Conservation (phyloP, 2,329 filamentous ascomycete genomes). For the Mariannaea elegans region DNA sequence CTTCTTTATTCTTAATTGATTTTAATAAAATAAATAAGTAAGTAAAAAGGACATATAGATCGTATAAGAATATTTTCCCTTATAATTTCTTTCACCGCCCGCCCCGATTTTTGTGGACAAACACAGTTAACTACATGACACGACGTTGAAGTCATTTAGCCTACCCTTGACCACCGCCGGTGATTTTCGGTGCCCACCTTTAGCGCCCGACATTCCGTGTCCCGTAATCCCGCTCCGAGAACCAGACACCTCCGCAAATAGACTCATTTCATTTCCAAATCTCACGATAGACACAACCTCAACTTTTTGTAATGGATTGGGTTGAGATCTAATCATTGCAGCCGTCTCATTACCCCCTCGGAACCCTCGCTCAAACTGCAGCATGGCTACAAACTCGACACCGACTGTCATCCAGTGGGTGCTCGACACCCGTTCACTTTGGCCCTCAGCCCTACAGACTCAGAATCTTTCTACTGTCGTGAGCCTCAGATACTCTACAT, state of each 20-base stretch:
- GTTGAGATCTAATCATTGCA: neutral
- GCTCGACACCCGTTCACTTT: constrained; percentile 67
- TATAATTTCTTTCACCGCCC: no score
- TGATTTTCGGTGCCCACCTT: neutral
- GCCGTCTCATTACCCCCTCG: neutral
- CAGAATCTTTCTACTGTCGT: constrained; percentile 57
- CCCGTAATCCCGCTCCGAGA: constrained; percentile 8
- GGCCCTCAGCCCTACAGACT: constrained; percentile 61
- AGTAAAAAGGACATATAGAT: no score
- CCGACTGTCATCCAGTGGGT: constrained; percentile 66
- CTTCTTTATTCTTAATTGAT: no score
- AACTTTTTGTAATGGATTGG: neutral
- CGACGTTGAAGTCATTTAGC: neutral
- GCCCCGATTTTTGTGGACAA: no score
- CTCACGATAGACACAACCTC: no score
- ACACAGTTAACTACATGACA: neutral
- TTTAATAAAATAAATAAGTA: no score
- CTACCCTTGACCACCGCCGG: neutral
- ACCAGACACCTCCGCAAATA: constrained; percentile 3
- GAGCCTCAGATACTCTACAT: constrained; percentile 33
- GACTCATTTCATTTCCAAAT: neutral
- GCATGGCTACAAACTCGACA: constrained; percentile 15
- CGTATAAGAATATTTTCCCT: no score
- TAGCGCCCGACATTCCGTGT: constrained; percentile 2
- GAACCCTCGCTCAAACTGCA: neutral